Percentiles rank a stretch among this genome's conserved stretches.
phyloP scores from a whole-genome alignment of 306 rosid species.

The Clitoria ternatea region DNA sequence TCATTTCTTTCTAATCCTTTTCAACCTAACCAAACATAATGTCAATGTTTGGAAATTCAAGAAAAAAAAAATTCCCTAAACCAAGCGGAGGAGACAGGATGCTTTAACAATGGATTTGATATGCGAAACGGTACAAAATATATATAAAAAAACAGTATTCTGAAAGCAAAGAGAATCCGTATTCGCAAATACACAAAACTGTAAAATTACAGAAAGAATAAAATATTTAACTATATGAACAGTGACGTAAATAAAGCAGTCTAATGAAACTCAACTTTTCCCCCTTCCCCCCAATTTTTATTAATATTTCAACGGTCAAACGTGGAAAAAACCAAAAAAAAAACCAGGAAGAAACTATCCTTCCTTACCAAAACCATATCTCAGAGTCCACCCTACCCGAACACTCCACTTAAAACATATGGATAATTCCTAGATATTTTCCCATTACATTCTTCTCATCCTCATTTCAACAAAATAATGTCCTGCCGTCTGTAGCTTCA shows the following conservation, averaged over 20 bases:
- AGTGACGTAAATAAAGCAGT: not conserved
- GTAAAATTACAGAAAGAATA: constrained; percentile 12
- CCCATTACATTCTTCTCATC: constrained; percentile 17
- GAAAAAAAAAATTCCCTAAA: too few relatives aligned
- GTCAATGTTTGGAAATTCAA: too few relatives aligned
- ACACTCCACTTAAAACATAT: not conserved
- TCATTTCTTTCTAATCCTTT: too few relatives aligned
- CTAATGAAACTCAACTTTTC: not conserved
- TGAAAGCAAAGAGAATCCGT: not conserved
- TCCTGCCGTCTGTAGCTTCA: constrained; percentile 21
- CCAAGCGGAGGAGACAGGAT: too few relatives aligned
- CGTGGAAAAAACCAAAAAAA: not conserved
- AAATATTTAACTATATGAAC: not conserved
- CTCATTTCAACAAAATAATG: constrained; percentile 21
- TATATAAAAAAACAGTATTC: not conserved
- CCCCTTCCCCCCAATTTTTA: not conserved
- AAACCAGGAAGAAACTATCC: not conserved
- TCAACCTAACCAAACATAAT: too few relatives aligned
- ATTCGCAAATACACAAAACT: not conserved
- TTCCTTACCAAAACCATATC: not conserved
- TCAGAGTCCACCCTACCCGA: not conserved
- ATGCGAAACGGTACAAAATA: not conserved
- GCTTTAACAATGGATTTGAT: not conserved
- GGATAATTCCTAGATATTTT: constrained; percentile 6
- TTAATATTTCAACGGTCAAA: not conserved